These are phyloP conservation scores for Trametes gibbosa DNA, from an alignment of 768 basidiomycete genomes.

Conservation along the genomic window DNA sequence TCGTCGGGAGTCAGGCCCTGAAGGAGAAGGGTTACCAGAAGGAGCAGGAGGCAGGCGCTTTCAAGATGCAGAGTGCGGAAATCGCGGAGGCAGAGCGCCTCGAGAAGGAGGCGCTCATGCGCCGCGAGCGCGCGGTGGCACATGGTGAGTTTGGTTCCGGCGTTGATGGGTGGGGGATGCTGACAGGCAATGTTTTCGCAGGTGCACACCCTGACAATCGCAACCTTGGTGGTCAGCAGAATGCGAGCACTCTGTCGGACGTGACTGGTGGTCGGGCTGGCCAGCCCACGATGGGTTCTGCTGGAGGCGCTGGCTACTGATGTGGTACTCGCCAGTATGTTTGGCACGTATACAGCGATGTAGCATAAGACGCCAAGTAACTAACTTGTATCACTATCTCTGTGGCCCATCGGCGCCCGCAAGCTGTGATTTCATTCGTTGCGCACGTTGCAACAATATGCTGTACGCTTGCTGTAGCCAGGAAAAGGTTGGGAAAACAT, in stretches of 20 bases:
- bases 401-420: too few relatives aligned
- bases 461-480: too few relatives aligned
- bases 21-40: conserved; percentile 51
- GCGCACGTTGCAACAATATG: too few relatives aligned
- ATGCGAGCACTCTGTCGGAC: conserved; percentile 13
- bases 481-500: too few relatives aligned
- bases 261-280: conserved; percentile 9
- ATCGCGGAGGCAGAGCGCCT: conserved; percentile 53
- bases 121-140: conserved; percentile 51
- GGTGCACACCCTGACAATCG: conserved; percentile 34
- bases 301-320: conserved; percentile 5
- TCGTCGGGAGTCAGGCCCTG: conserved; percentile 45
- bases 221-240: conserved; percentile 29
- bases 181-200: conserved; percentile 6
- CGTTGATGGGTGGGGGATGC: not conserved
- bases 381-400: not conserved
- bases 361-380: not conserved
- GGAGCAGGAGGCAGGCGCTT: conserved; percentile 47
- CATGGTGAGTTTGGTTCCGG: conserved; percentile 35
- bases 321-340: not conserved
- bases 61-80: conserved; percentile 46
- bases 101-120: conserved; percentile 46
- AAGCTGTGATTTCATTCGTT: too few relatives aligned
- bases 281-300: conserved; percentile 2
- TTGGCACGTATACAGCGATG: not conserved